Base-by-base conservation (phyloP, 2,329 filamentous ascomycete species). In the Blastomyces percursus region DNA sequence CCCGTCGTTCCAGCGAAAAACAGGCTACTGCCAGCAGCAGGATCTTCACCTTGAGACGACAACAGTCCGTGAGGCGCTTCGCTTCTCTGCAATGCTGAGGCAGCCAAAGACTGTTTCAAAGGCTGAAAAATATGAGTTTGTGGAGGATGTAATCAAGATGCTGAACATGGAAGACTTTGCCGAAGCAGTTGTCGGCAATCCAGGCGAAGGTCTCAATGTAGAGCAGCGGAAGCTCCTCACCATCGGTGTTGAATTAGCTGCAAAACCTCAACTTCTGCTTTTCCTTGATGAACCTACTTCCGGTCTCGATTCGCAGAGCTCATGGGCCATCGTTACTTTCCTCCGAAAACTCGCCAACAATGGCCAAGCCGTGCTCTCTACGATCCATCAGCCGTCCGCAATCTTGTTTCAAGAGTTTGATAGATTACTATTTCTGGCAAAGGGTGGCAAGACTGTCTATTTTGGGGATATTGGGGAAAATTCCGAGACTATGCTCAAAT, bases 241-340 rank as follows among this genome's bases (percentile, higher is more conserved):
- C 0, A 96, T 96, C 65, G 93, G 91, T 72, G 91, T 96, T 24
- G 93, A 97, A 73, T 81, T 97, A 27, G 92, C 90, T 40, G 92
- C 92, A 3, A 96, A 93, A 77, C 92, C 92, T 3, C 86, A 88
- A 30, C 80, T 96, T 61, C 80, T 96, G 61, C 82, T 96, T 42
- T 96, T 96, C 76, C 84, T 96, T 56, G 92, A 96, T 69, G 92
- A 96, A 73, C 92, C 92, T 16, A 96, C 91, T 2, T 95, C 91
- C 51, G 92, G 92, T 77, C 84, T 96, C 6, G 92, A 96, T 73
- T 90, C 86, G 64, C 91, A 96, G 74, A 94, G 89, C 2, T 92
- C 91, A 0, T 96, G 90, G 90, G 87, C 90, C 65, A 96, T 96
- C 70, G 82, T 90, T 59, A 85, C 88, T 68, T 83, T 96, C 27